A percentile compares a stretch with the other conserved stretches of the same genome.
These are phyloP conservation scores for Fusarium albidum DNA, from an alignment of 2,329 filamentous ascomycete genomes.

Conservation along the genomic window DNA sequence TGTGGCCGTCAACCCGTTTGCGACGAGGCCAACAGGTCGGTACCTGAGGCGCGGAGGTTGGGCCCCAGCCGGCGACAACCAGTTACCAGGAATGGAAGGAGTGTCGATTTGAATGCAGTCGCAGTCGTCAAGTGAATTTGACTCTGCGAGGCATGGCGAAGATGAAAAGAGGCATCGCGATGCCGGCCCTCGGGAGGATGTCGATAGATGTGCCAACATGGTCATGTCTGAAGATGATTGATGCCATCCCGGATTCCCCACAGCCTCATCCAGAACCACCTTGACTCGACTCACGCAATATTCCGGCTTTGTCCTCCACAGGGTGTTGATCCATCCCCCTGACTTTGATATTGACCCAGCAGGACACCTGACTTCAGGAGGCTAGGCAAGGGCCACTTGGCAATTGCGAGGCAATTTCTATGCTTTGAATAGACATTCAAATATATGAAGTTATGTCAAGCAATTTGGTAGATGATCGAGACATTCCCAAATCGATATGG, in stretches of 20 bases:
- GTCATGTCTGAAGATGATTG: no score
- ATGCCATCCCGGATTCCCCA: background rate
- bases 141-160: background rate
- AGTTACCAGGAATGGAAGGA: background rate
- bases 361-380: constrained; percentile 31
- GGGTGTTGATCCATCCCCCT: background rate
- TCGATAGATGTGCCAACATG: background rate
- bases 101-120: background rate
- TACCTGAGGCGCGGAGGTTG: background rate
- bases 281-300: no score
- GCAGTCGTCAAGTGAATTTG: background rate
- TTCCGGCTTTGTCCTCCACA: background rate
- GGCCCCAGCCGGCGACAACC: background rate
- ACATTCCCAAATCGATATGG: no score
- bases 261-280: background rate
- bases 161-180: background rate
- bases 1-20: constrained; percentile 6
- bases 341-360: background rate
- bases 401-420: no score
- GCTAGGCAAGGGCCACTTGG: background rate
- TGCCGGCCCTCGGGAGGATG: background rate
- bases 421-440: no score
- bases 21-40: constrained; percentile 4
- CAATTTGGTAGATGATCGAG: no score
- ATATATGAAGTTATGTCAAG: no score